Conservation (phyloP, 1,139 yeast genomes). For the Wickerhamomyces sp. region DNA sequence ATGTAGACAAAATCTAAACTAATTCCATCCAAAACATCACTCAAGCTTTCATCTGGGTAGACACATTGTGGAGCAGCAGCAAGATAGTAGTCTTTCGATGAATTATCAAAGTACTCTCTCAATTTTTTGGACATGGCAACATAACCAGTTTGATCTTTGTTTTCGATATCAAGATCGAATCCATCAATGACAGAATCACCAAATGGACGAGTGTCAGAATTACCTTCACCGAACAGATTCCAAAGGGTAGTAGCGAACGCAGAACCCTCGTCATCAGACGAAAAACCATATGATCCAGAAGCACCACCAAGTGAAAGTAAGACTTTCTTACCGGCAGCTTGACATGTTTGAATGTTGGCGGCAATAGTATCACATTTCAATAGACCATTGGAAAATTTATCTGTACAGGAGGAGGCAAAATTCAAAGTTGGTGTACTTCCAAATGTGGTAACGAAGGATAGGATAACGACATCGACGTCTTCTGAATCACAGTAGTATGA, state of each 20-base stretch:
- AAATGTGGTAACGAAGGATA: slow-evolving; percentile 66
- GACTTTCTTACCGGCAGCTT: slow-evolving; percentile 68
- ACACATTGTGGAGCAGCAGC: slow-evolving; percentile 97
- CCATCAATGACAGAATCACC: slow-evolving; percentile 64
- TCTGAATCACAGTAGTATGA: slow-evolving; percentile 64
- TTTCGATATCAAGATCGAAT: slow-evolving; percentile 69
- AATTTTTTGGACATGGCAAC: slow-evolving; percentile 57
- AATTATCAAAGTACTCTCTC: slow-evolving; percentile 50
- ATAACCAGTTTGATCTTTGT: slow-evolving; percentile 47
- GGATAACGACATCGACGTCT: slow-evolving; percentile 64
- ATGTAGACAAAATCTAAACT: slow-evolving; percentile 81
- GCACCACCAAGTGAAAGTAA: slow-evolving; percentile 88
- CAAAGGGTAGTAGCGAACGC: slow-evolving; percentile 72
- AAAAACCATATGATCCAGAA: slow-evolving; percentile 71
- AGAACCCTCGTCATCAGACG: slow-evolving; percentile 55
- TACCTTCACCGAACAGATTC: slow-evolving; percentile 82
- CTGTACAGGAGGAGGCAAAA: slow-evolving; percentile 65
- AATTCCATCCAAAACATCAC: slow-evolving; percentile 56
- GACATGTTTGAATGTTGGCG: slow-evolving; percentile 80
- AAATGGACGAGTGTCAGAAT: slow-evolving; percentile 63
- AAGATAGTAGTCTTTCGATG: slow-evolving; percentile 64
- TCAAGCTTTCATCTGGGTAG: slow-evolving; percentile 83
- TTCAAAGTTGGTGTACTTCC: slow-evolving; percentile 44
- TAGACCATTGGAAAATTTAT: slow-evolving; percentile 48
- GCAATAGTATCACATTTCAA: slow-evolving; percentile 61